Conservation (phyloP, 2,329 filamentous ascomycete genomes). For the Leptographium galeiforme region DNA sequence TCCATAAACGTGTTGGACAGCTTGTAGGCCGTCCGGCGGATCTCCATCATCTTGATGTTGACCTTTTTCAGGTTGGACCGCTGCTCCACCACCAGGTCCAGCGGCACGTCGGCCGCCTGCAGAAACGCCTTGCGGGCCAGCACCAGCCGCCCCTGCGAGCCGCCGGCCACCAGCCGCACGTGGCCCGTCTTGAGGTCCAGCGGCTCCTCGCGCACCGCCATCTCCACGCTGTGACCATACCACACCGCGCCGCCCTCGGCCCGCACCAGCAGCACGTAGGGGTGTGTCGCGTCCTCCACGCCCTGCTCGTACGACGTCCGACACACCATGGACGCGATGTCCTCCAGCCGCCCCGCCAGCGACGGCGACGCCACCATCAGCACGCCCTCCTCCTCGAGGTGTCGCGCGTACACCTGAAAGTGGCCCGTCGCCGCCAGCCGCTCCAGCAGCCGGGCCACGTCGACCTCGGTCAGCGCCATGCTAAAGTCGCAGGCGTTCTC, state of each 20-base stretch:
- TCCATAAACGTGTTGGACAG: conserved; percentile 98
- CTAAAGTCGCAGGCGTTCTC: conserved; percentile 96
- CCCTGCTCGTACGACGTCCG: conserved; percentile 44
- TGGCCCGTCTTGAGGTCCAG: conserved; percentile 80
- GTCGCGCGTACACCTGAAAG: conserved; percentile 55
- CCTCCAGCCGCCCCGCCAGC: conserved; percentile 59
- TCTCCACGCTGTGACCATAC: conserved; percentile 63
- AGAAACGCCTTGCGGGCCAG: conserved; percentile 69
- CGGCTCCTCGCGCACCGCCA: conserved; percentile 61
- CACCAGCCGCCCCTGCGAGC: conserved; percentile 63
- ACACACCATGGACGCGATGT: conserved; percentile 75
- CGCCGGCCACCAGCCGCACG: conserved; percentile 76
- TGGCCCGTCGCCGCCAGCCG: conserved; percentile 71
- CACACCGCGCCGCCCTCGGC: conserved; percentile 69
- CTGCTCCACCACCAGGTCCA: conserved; percentile 84
- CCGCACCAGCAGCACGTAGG: conserved; percentile 73
- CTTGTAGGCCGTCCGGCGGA: conserved; percentile 91
- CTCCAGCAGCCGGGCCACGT: conserved; percentile 65
- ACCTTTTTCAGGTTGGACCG: conserved; percentile 88
- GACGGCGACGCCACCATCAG: conserved; percentile 77
- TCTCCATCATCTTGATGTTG: conserved; percentile 80
- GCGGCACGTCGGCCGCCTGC: conserved; percentile 65
- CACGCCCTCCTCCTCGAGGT: conserved; percentile 55
- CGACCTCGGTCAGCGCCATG: conserved; percentile 53
- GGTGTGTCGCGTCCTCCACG: conserved; percentile 61